A percentile compares a stretch with the other conserved stretches of the same genome.
Conservation (phyloP, 2,329 filamentous ascomycete species). For the Fusarium pilosicola region DNA sequence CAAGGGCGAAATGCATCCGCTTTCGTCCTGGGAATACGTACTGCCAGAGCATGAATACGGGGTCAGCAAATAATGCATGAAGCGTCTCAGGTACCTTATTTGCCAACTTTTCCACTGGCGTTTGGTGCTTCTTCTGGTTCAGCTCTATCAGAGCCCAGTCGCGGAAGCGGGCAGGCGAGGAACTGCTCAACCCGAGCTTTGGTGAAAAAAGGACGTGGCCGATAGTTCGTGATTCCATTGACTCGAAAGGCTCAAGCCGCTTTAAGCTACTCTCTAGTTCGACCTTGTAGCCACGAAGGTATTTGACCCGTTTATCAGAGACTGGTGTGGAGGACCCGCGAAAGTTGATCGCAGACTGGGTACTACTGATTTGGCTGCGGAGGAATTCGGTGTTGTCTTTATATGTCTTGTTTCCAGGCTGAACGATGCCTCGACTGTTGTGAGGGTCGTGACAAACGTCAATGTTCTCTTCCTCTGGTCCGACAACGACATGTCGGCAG, state of each 20-base stretch:
- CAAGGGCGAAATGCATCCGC: rapidly evolving
- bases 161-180: not conserved
- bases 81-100: not conserved
- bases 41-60: not conserved
- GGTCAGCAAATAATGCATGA: not conserved
- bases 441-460: rapidly evolving
- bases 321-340: not conserved
- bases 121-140: not conserved
- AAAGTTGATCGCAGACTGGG: rapidly evolving
- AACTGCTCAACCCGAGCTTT: not conserved
- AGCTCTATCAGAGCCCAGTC: not conserved
- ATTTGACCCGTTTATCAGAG: rapidly evolving
- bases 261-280: rapidly evolving
- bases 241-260: not conserved
- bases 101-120: rapidly evolving
- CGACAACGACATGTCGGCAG: not conserved
- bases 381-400: rapidly evolving
- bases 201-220: not conserved
- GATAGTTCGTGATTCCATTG: not conserved
- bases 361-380: rapidly evolving
- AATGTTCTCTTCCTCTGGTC: not conserved
- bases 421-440: rapidly evolving
- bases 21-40: not conserved
- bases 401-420: not conserved
- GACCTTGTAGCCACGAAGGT: rapidly evolving